Conservation (phyloP, 1,284 basidiomycete species). For the Puccinia triticina region DNA sequence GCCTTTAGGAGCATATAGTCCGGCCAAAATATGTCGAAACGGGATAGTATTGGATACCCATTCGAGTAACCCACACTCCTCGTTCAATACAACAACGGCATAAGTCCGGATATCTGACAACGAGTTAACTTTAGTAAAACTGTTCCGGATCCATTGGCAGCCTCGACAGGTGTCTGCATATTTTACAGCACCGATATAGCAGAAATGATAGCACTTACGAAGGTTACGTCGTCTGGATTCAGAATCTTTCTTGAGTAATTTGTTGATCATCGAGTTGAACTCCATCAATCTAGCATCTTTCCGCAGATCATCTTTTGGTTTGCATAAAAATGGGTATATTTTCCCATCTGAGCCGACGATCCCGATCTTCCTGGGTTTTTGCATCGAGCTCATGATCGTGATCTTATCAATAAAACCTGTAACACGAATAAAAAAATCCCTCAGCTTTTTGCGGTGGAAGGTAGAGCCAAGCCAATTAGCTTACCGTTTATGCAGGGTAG, state of each 20-base stretch:
- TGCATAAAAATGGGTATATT: conserved; percentile 88
- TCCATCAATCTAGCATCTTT: conserved; percentile 99
- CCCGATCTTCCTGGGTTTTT: conserved; percentile 87
- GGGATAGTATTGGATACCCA: conserved; percentile 96
- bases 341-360: conserved; percentile 82
- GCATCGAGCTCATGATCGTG: conserved; percentile 89
- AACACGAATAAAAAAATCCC: conserved; percentile 50
- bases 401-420: conserved; percentile 79
- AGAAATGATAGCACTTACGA: conserved; percentile 66
- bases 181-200: background rate
- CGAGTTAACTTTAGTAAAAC: background rate
- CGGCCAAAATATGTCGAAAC: conserved; percentile 75
- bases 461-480: conserved; percentile 52
- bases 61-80: conserved; percentile 96
- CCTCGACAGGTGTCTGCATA: background rate
- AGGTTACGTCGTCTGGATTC: conserved; percentile 76
- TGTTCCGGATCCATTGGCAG: background rate
- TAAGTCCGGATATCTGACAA: conserved; percentile 86
- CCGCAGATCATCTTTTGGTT: conserved; percentile 95
- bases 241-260: conserved; percentile 87
- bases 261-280: conserved; percentile 97
- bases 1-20: conserved; percentile 71
- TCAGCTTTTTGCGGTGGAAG: background rate
- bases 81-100: conserved; percentile 92
- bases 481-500: conserved; percentile 77